Base-by-base conservation (phyloP, 2,329 filamentous ascomycete genomes). In the Biscogniauxia sp. region DNA sequence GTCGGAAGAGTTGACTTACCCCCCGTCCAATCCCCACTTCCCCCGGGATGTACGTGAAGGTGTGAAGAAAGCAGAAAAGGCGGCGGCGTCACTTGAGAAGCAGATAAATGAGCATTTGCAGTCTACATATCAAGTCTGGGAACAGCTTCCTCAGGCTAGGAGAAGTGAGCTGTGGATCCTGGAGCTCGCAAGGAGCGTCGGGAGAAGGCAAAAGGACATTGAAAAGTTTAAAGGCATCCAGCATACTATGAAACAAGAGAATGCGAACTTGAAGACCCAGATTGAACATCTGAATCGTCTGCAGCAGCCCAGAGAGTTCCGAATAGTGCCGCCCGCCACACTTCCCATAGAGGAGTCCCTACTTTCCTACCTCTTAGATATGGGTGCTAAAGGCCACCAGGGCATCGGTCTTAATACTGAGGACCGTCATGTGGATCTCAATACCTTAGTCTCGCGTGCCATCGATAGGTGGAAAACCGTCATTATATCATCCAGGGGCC, bases 51-150 rank as follows among this genome's bases (percentile, higher is more conserved):
- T 72, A 73, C 77, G 76, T 2, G 81, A 83, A 20, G 77, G 77
- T 13, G 72, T 83, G 0, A 79, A 77, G 55, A 79, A 75, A 55
- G 82, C 81, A 0, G 81, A 85, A 64, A 78, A 77, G 67, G 72
- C 78, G 62, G 89, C 80, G 51, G 84, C 81, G 64, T 75, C 79
- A 26, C 82, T 94, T 55, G 88, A 92, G 64, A 85, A 86, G 56
- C 87, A 89, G 66, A 84, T 93, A 32, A 80, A 84, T 50, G 83
- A 89, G 60, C 94, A 98, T 72, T 75, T 97, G 5, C 84, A 90
- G n/a, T 85, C 88, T 15, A 88, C 91, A 0, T 96, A 88, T 72
- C 82, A 84, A 6, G 88, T 91, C 51, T 98, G 93, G 93, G 85
- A 85, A 56, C 79, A 80, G 1, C 79, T 95, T 25, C 76, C 87